Evolutionary conservation across 805 yeast species (phyloP).

Genomic region (Metschnikowia noctiluminum): DNA sequence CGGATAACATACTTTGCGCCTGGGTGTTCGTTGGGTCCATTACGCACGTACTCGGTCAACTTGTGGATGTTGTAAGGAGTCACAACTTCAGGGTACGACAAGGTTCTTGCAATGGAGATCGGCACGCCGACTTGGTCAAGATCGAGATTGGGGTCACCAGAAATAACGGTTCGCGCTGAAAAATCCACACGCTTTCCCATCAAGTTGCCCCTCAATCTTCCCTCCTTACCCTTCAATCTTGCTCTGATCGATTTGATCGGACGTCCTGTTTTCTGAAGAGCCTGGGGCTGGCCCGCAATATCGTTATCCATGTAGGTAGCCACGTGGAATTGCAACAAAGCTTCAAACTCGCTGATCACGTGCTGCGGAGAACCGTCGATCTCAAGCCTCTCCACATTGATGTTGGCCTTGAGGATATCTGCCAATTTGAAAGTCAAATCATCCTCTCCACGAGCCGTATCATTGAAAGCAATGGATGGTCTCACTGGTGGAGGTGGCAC

Average conservation of each 20-base stretch:
- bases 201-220: slow-evolving; percentile 95
- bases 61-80: slow-evolving; percentile 96
- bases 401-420: slow-evolving; percentile 93
- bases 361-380: slow-evolving; percentile 99
- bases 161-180: slow-evolving; percentile 98
- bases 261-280: slow-evolving; percentile 96
- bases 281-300: slow-evolving; percentile 99
- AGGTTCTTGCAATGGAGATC: slow-evolving; percentile 88
- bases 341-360: slow-evolving; percentile 94
- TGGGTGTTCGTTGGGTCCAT: slow-evolving; percentile 99
- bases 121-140: slow-evolving; percentile 99
- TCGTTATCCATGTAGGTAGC: slow-evolving; percentile 99
- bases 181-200: slow-evolving; percentile 99
- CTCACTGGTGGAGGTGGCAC: slow-evolving; percentile 99
- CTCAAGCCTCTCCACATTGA: slow-evolving; percentile 94
- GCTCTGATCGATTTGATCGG: slow-evolving; percentile 98
- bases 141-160: slow-evolving; percentile 98
- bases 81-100: slow-evolving; percentile 95
- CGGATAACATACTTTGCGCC: slow-evolving; percentile 98
- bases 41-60: slow-evolving; percentile 87
- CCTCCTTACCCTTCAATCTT: slow-evolving; percentile 99
- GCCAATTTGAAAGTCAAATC: slow-evolving; percentile 97
- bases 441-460: slow-evolving; percentile 98
- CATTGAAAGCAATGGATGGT: slow-evolving; percentile 97
- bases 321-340: slow-evolving; percentile 92